Percentiles rank a stretch among this genome's conserved stretches.
These are phyloP conservation scores for Artemisia argyi DNA, from an alignment of 129 eudicot species.

Conservation along the genomic window DNA sequence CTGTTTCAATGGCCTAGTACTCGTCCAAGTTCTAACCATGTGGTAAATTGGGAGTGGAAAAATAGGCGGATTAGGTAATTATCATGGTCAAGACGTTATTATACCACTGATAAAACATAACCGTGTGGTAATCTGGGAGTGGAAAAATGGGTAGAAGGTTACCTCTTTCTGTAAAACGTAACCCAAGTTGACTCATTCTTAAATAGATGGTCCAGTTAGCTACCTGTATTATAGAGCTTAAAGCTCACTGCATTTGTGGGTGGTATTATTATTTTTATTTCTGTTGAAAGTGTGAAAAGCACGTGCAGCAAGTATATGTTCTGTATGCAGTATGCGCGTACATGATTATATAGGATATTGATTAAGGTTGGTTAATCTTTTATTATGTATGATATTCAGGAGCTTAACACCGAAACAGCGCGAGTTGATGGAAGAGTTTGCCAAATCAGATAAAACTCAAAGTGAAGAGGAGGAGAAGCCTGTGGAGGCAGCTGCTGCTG, in stretches of 20 bases:
- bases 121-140: no score
- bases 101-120: no score
- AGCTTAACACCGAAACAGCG: conserved; percentile 68
- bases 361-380: neutral
- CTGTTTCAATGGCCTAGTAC: neutral
- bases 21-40: neutral
- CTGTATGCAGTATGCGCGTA: neutral
- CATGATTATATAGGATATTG: neutral
- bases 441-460: conserved; percentile 61
- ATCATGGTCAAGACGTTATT: no score
- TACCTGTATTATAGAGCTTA: no score
- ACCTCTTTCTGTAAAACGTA: no score
- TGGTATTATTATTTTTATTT: no score
- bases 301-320: neutral
- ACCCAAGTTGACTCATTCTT: neutral
- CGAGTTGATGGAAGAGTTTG: conserved; percentile 67
- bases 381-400: conserved; percentile 32
- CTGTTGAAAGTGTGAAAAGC: no score
- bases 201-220: no score
- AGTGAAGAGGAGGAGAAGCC: conserved; percentile 52
- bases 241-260: no score
- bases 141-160: no score
- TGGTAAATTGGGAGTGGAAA: neutral
- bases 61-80: neutral
- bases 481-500: conserved; percentile 49